A percentile compares a stretch with the other conserved stretches of the same genome.
These are phyloP conservation scores for Microthyrium microscopicum DNA, from an alignment of 2,329 filamentous ascomycete species.

Conservation along the genomic window DNA sequence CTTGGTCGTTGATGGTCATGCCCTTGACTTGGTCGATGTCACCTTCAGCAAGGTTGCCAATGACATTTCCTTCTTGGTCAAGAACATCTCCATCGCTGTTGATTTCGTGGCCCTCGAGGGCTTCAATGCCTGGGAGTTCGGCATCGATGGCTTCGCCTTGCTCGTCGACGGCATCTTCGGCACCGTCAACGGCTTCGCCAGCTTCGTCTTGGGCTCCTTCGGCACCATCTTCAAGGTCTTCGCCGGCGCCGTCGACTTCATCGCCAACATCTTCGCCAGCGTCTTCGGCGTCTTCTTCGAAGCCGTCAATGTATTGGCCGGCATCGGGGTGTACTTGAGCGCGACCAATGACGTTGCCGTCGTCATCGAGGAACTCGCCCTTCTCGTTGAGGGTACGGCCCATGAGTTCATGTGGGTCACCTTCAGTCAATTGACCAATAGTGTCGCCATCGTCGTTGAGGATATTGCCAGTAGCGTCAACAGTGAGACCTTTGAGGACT, in stretches of 20 bases:
- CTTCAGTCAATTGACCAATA: slow-evolving; percentile 30
- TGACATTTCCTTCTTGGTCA: slow-evolving; percentile 31
- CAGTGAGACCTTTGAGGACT: slow-evolving; percentile 31
- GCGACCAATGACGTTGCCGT: slow-evolving; percentile 36
- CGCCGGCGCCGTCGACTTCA: slow-evolving; percentile 15
- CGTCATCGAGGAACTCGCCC: slow-evolving; percentile 37
- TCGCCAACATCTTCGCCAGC: slow-evolving; percentile 13
- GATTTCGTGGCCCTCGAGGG: slow-evolving; percentile 32
- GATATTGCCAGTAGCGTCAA: slow-evolving; percentile 29
- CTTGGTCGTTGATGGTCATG: slow-evolving; percentile 33
- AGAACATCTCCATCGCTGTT: slow-evolving; percentile 33
- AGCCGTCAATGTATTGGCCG: slow-evolving; percentile 18
- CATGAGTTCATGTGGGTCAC: slow-evolving; percentile 30
- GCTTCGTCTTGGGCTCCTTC: slow-evolving; percentile 15
- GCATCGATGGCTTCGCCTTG: slow-evolving; percentile 23
- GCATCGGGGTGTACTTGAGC: slow-evolving; percentile 32
- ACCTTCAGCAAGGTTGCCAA: slow-evolving; percentile 30
- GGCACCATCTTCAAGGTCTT: slow-evolving; percentile 14
- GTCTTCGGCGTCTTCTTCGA: slow-evolving; percentile 14
- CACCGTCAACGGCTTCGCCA: slow-evolving; percentile 9
- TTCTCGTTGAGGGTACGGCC: slow-evolving; percentile 34
- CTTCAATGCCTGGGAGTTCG: slow-evolving; percentile 34
- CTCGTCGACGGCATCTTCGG: slow-evolving; percentile 6
- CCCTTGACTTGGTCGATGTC: slow-evolving; percentile 30
- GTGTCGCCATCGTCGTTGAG: slow-evolving; percentile 35